Evolutionary conservation across 2,329 filamentous ascomycete species (phyloP).

Genomic region (Ophiostoma perfectum): DNA sequence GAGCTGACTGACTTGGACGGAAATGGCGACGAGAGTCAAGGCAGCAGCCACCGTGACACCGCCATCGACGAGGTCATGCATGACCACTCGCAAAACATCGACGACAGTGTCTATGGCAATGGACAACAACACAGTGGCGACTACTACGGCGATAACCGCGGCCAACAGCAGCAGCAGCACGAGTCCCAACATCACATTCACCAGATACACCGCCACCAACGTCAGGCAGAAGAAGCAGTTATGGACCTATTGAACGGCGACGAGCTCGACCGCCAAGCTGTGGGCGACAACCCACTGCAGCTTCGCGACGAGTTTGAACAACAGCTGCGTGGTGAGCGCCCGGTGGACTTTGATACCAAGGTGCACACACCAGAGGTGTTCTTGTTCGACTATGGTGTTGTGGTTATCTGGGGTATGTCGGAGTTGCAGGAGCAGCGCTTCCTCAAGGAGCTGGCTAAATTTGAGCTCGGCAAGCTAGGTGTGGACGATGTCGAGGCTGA

Average conservation of each 20-base stretch:
- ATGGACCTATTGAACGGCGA: constrained; percentile 20
- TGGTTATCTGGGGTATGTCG: constrained; percentile 98
- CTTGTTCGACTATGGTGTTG: constrained; percentile 93
- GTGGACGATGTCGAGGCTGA: constrained; percentile 90
- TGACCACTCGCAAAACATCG: constrained; percentile 26
- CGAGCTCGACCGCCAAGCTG: constrained; percentile 17
- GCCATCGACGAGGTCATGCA: constrained; percentile 22
- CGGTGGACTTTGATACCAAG: constrained; percentile 72
- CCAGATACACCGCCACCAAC: constrained; percentile 13
- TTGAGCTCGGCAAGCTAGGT: constrained; percentile 83
- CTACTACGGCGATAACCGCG: constrained; percentile 15
- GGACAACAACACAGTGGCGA: constrained; percentile 39
- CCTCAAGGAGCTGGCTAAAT: constrained; percentile 88
- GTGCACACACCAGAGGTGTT: constrained; percentile 94
- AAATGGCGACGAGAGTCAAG: constrained; percentile 20
- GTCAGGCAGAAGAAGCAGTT: constrained; percentile 16
- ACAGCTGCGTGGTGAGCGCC: constrained; percentile 24
- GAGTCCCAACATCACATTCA: constrained; percentile 33
- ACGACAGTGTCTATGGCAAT: constrained; percentile 30
- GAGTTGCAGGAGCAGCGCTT: constrained; percentile 84
- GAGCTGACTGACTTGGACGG: constrained; percentile 58
- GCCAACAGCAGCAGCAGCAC: constrained; percentile 14
- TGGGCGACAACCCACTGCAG: constrained; percentile 16
- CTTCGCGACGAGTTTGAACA: constrained; percentile 22
- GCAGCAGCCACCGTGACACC: constrained; percentile 32